Base-by-base conservation (phyloP, 2,329 filamentous ascomycete genomes). In the Epichloe uncinata region DNA sequence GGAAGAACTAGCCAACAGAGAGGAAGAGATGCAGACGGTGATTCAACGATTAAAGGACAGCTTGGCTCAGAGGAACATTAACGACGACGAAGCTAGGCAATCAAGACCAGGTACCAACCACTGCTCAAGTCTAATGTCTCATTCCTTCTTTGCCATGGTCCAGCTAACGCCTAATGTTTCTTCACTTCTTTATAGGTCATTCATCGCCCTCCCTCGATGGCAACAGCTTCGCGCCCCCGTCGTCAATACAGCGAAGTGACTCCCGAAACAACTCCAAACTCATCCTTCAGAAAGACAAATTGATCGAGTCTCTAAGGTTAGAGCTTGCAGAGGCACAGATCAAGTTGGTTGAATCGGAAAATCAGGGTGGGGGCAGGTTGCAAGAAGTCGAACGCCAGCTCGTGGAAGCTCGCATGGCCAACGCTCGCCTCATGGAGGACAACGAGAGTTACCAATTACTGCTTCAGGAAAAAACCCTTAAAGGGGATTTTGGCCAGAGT, bases 361-460 rank as follows among this genome's bases (percentile, higher is more conserved):
- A 96, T 65, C 82, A 86, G 66, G 91, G 89, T 48, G 91, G 90
- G 48, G 89, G 88, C 43, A 82, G 86, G 30, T 72, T 95, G 61
- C 85, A 87, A 57, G 88, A 95, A 66, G 78, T 97, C n/a, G 90
- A 97, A 69, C 84, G 85, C 59, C 80, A 87, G 56, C 78, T 97
- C 48, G 81, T 96, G 69, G 91, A 97, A 63, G 84, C 88, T 38
- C 87, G 90, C 60, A 93, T 97, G 85, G 85, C 89, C 57, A 98
- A 97, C 63, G 93, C 93, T 51, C 81, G 90, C 43, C 73, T 98
- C 55, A 93, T 96, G 86, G 93, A 98, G 69, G 93, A 98, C 67
- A 97, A 97, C 61, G 93, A 98, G 69, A 95, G 89, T 69, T 98
- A 95, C 68, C 91, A 97, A 68, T 78, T 97, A 38, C 80, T 98